phyloP scores from a whole-genome alignment of 495 filamentous ascomycete species.

The Coniosporium apollinis region DNA sequence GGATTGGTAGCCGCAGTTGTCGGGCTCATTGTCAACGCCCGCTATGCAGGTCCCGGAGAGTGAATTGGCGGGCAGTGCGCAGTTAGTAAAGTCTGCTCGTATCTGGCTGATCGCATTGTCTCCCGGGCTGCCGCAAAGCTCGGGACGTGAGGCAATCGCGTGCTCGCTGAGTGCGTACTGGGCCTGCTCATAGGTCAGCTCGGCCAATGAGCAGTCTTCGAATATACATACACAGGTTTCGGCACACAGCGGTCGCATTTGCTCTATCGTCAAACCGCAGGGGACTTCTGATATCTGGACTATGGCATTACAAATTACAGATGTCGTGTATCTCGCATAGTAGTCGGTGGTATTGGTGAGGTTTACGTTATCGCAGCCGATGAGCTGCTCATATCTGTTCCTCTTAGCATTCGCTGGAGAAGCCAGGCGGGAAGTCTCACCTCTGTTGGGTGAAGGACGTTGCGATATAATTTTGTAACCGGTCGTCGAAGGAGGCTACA shows the following conservation, averaged over 20 bases:
- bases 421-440: constrained; percentile 26
- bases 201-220: constrained; percentile 10
- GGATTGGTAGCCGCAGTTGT: constrained; percentile 71
- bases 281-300: constrained; percentile 72
- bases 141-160: constrained; percentile 55
- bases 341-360: constrained; percentile 63
- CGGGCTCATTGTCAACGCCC: constrained; percentile 62
- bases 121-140: constrained; percentile 49
- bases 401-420: constrained; percentile 12
- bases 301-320: constrained; percentile 85
- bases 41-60: constrained; percentile 58
- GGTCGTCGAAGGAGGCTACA: constrained; percentile 58
- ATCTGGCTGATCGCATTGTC: constrained; percentile 56
- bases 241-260: constrained; percentile 70
- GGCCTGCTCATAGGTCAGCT: constrained; percentile 35
- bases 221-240: constrained; percentile 60
- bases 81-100: constrained; percentile 83
- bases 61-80: constrained; percentile 62
- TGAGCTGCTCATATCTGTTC: constrained; percentile 50
- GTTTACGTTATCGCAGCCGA: constrained; percentile 69
- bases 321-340: constrained; percentile 89
- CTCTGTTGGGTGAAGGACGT: constrained; percentile 57
- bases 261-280: constrained; percentile 45
- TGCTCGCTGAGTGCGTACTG: constrained; percentile 76
- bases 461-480: constrained; percentile 54